phyloP scores from a whole-genome alignment of 2,329 filamentous ascomycete species.

The Trichophyton mentagrophytes region DNA sequence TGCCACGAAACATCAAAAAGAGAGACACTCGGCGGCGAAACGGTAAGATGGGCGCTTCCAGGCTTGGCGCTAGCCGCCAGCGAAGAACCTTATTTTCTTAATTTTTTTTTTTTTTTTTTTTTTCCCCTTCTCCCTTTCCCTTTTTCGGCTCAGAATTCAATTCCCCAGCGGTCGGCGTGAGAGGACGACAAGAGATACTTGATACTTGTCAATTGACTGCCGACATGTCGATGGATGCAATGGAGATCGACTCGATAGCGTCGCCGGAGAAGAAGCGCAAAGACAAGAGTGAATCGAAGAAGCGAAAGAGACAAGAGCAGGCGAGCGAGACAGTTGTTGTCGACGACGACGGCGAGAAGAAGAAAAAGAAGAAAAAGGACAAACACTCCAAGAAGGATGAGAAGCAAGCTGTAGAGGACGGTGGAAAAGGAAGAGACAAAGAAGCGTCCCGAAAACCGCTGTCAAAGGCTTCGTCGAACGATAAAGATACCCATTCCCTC shows the following conservation, averaged over 20 bases:
- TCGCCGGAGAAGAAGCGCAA: slow-evolving; percentile 30
- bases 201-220: neutral
- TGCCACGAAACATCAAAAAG: neutral
- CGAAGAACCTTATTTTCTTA: neutral
- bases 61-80: neutral
- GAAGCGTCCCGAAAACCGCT: slow-evolving; percentile 9
- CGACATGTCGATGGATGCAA: slow-evolving; percentile 28
- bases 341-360: slow-evolving; percentile 17
- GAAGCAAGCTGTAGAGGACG: neutral
- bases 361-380: slow-evolving; percentile 21
- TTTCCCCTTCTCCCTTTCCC: neutral
- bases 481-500: slow-evolving; percentile 1
- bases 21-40: neutral
- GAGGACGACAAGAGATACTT: neutral
- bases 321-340: slow-evolving; percentile 13
- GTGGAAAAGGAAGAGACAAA: slow-evolving; percentile 5
- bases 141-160: neutral
- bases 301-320: slow-evolving; percentile 29
- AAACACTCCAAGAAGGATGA: neutral
- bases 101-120: neutral
- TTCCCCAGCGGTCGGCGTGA: neutral
- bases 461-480: neutral
- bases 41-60: neutral
- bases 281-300: slow-evolving; percentile 37
- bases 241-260: slow-evolving; percentile 26